phyloP scores from a whole-genome alignment of 2,329 filamentous ascomycete genomes.

The Diaporthe vexans region DNA sequence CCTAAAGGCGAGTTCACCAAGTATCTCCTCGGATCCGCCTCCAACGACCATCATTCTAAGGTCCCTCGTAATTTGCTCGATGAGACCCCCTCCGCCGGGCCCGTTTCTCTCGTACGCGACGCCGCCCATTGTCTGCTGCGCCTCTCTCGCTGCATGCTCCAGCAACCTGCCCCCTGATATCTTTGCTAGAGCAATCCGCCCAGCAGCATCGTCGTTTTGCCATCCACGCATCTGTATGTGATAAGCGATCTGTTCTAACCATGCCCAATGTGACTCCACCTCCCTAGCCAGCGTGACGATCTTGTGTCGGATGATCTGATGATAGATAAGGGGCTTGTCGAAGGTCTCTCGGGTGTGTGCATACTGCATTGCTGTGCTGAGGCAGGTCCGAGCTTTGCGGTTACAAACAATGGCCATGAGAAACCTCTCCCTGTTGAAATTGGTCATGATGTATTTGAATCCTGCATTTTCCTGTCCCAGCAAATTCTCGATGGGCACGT shows the following conservation, averaged over 20 bases:
- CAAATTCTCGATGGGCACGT: slow-evolving; percentile 66
- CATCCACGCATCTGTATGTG: slow-evolving; percentile 53
- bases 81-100: slow-evolving; percentile 53
- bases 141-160: slow-evolving; percentile 62
- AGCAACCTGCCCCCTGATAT: slow-evolving; percentile 60
- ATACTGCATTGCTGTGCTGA: slow-evolving; percentile 64
- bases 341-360: slow-evolving; percentile 67
- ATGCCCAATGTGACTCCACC: slow-evolving; percentile 70
- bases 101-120: slow-evolving; percentile 61
- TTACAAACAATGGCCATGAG: slow-evolving; percentile 68
- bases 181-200: slow-evolving; percentile 52
- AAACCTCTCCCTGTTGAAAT: slow-evolving; percentile 71
- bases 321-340: slow-evolving; percentile 66
- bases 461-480: slow-evolving; percentile 66
- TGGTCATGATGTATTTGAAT: slow-evolving; percentile 56
- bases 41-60: slow-evolving; percentile 65
- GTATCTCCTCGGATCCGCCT: slow-evolving; percentile 65
- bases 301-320: slow-evolving; percentile 69
- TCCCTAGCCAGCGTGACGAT: slow-evolving; percentile 67
- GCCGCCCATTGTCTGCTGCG: slow-evolving; percentile 64
- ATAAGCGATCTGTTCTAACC: slow-evolving; percentile 70
- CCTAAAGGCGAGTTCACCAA: slow-evolving; percentile 60
- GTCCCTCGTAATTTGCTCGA: slow-evolving; percentile 65
- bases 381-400: slow-evolving; percentile 67
- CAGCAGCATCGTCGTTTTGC: slow-evolving; percentile 47